Evolutionary conservation across 768 basidiomycete species (phyloP).

Genomic region (Mycena crocata): DNA sequence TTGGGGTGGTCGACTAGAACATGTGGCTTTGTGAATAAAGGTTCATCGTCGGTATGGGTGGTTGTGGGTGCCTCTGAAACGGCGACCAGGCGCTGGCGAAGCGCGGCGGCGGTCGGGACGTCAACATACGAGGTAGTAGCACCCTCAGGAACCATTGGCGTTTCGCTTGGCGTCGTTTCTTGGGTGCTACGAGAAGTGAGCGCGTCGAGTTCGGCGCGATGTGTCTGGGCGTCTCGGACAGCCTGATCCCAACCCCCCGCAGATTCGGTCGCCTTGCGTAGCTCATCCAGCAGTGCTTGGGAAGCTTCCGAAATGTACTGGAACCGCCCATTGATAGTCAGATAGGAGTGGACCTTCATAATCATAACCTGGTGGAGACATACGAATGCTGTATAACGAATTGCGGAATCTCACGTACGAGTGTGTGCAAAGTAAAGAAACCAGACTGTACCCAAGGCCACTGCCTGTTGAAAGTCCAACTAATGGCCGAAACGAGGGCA

Average conservation of each 20-base stretch:
- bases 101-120: constrained; percentile 58
- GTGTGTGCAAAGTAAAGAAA: constrained; percentile 86
- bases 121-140: constrained; percentile 66
- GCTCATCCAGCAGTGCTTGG: constrained; percentile 52
- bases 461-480: constrained; percentile 92
- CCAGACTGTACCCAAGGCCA: constrained; percentile 99
- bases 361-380: constrained; percentile 70
- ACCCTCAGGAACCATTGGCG: constrained; percentile 58
- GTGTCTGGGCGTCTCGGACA: constrained; percentile 58
- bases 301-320: constrained; percentile 64
- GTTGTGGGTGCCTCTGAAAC: constrained; percentile 45
- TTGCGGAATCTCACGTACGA: constrained; percentile 59
- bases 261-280: constrained; percentile 59
- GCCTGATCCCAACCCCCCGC: constrained; percentile 80
- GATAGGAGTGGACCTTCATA: constrained; percentile 98
- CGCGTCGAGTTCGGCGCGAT: constrained; percentile 55
- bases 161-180: constrained; percentile 51
- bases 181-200: constrained; percentile 41
- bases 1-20: constrained; percentile 76
- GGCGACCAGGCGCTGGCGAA: constrained; percentile 68
- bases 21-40: constrained; percentile 45
- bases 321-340: constrained; percentile 88
- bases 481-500: constrained; percentile 79
- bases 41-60: constrained; percentile 6
- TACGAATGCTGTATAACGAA: background rate